Base-by-base conservation (phyloP, 345 rosid genomes). In the Atalantia buxifolia region DNA sequence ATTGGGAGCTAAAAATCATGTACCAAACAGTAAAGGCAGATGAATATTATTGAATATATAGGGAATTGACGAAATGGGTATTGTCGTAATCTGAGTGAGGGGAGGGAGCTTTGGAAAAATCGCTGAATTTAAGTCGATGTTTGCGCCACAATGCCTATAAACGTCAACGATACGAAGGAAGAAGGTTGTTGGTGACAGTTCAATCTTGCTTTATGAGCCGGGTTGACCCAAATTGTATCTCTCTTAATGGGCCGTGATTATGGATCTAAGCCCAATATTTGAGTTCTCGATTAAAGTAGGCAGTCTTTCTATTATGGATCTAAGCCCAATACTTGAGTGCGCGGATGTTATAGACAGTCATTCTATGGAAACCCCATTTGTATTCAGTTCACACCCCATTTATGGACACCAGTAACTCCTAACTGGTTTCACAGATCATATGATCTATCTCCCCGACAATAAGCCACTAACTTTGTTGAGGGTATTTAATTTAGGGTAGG, bases 91-190 rank as follows among this genome's bases (percentile, higher is more conserved):
- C 24, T 50, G 64, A 21, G 21, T 48, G 72, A 38, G 25, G 9
- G 69, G 28, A 53, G 50, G 63, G 35, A 79, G 35, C 86, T 81
- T 87, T 77, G 89, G 82, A 79, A 77, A 62, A 21, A 69, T 79
- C 88, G 87, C 78, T 27, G 38, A 69, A 77, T 72, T 36, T 36
- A 21, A 38, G 22, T 18, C 22, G 64, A 22, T 9, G 48, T 66
- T 61, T 61, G 65, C 62, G 10, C 33, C 57, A 59, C 71, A 42
- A 25, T 21, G 28, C 64, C 45, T 24, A 9, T 50, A 35, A 72
- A 72, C 42, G 42, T 7, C 9, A 6, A 36, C 71, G 60, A 81
- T 72, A 18, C 45, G 53, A 3, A 5, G 8, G 7, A 28, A 2
- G 50, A 45, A 12, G 18, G 50, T 8, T 3, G 27, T 36, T 31